Conservation (phyloP, 2,329 filamentous ascomycete genomes). For the Alternaria arbusti region DNA sequence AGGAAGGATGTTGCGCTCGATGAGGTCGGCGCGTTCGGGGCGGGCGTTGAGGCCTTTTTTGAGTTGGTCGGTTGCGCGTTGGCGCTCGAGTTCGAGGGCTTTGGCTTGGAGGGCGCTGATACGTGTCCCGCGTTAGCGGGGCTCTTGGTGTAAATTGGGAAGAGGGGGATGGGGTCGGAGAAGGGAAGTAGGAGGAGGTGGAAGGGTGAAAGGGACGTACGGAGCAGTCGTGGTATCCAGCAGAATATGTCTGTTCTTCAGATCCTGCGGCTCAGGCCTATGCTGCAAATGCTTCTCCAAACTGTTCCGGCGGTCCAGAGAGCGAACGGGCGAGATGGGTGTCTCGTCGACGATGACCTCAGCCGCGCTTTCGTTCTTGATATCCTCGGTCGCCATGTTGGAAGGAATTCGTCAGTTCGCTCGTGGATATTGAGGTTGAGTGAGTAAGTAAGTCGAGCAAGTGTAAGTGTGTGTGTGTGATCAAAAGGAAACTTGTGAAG, state of each 20-base stretch:
- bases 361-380: slow-evolving; percentile 4
- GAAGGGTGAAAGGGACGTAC: slow-evolving; percentile 50
- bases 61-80: slow-evolving; percentile 66
- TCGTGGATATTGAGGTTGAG: background rate
- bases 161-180: too few species aligned
- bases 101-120: slow-evolving; percentile 66
- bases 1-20: slow-evolving; percentile 89
- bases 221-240: slow-evolving; percentile 71
- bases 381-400: slow-evolving; percentile 38
- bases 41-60: slow-evolving; percentile 69
- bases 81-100: slow-evolving; percentile 68
- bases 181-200: too few species aligned
- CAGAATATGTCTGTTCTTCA: slow-evolving; percentile 73
- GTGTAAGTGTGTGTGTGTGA: background rate
- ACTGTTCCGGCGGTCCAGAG: slow-evolving; percentile 67
- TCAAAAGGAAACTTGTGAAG: background rate
- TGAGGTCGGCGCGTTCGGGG: slow-evolving; percentile 74
- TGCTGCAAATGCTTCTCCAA: slow-evolving; percentile 57
- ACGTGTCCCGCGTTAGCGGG: background rate
- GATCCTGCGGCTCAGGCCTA: slow-evolving; percentile 62
- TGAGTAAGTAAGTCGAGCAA: slow-evolving; percentile 1
- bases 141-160: background rate
- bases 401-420: slow-evolving; percentile 11
- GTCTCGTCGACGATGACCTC: slow-evolving; percentile 43
- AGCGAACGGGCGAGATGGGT: slow-evolving; percentile 50